Evolutionary conservation across 805 yeast genomes (phyloP), one percentile per base, ranked within the genome.

Genomic region (Candida golubevii): DNA sequence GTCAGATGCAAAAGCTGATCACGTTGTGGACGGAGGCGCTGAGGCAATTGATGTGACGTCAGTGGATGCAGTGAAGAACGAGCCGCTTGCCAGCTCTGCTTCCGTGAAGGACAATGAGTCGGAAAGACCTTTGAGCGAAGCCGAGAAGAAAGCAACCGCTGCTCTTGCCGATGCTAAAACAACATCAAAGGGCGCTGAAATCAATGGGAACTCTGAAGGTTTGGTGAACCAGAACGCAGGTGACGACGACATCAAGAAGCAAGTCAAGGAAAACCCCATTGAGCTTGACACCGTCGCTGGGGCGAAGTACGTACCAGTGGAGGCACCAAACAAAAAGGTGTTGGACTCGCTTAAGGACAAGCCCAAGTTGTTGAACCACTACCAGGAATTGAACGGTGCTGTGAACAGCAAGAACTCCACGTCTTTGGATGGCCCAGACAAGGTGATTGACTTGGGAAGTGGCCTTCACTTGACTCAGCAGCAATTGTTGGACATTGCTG

Each of bases 401-500:
- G 79, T 80, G n/a, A 58, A 63, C 41, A 69, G 68, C 40, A 70
- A 80, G 8, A 63, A 72, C 53, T 61, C 72, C 35, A 69, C 69
- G 32, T 62, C 59, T 35, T 63, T 77, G 47, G 75, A 71, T 45
- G 78, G 76, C 54, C 77, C 79, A 1, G 71, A 74, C 50, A 68
- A 75, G 59, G 59, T 71, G 23, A 60, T 78, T 50, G 74, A 75
- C 51, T 63, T 78, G 49, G 83, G 83, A 44, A 71, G 75, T 36
- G 82, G 82, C 14, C 67, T 78, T 58, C 66, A 58, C 38, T 66
- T 78, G 67, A 73, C 82, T 37, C 80, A 78, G 52, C 73, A 72
- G 43, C 80, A 78, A 58, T 71, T 78, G 48, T 66, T 76, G 52
- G 82, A 69, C 40, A 73, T 78, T 55, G 83, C 83, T 18, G 74